Evolutionary conservation across 2,329 filamentous ascomycete genomes (phyloP), one percentile per base, ranked within the genome.

Genomic region (Hortaea sp.): DNA sequence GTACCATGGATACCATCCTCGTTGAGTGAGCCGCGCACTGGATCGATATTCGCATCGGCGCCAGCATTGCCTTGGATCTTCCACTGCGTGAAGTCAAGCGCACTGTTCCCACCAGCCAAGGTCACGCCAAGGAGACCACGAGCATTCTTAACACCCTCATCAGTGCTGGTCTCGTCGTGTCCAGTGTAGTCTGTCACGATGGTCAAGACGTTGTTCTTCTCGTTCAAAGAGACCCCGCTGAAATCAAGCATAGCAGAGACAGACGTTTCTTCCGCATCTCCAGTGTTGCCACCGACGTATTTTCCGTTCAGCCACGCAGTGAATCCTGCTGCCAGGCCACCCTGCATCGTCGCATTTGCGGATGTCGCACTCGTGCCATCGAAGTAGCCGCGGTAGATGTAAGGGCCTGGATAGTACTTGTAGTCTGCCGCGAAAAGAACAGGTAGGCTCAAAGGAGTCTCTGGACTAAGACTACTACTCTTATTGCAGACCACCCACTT

Each of bases 121-220:
- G 68, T 74, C 0, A 74, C 75, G 29, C 72, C 71, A 39, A 68
- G 67, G 52, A 79, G 77, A 3, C 76, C 76, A 39, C 75, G 64
- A 6, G 73, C 67, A 11, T 72, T 67, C 5, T 70, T 63, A 5
- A 73, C 73, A 1, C 65, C 68, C 11, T 20, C 13, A 12, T 6
- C 42, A 7, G 41, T 43, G 1, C 66, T 66, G 0, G 70, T 72
- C 29, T 77, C 68, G 43, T 79, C 77, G 55, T 82, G 76, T 6
- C 79, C 78, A 10, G 74, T 77, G 61, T 81, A 72, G 54, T 82
- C 75, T 59, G 78, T 73, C 12, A 80, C 64, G 2, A 80, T 63
- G 9, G 78, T 69, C 3, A 80, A 64, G 2, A 74, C 59, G 46
- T 78, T 49, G 5, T 28, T 76, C 0, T 68, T 60, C 0, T 53